Evolutionary conservation across 371 early-diverging fungal genomes (phyloP).

Genomic region (Rhizopus stolonifer): DNA sequence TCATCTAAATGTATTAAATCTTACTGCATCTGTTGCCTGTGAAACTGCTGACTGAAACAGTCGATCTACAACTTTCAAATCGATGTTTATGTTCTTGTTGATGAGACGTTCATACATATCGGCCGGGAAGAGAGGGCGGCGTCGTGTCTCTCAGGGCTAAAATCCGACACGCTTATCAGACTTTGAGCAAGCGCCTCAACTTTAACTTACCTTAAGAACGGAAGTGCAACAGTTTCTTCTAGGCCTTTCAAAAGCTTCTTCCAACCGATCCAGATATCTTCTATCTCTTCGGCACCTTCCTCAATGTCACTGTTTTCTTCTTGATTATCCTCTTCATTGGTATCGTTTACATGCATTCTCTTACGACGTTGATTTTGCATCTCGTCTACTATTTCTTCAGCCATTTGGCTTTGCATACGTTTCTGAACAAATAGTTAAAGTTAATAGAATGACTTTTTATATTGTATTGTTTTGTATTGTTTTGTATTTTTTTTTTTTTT

Average conservation of each 20-base stretch:
- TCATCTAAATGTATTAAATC: constrained; percentile 2
- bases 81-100: constrained; percentile 2
- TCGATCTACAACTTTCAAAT: constrained; percentile 1
- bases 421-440: constrained; percentile 5
- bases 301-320: constrained; percentile 4
- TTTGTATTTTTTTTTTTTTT: neutral
- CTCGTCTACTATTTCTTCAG: constrained; percentile 5
- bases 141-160: constrained; percentile 2
- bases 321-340: constrained; percentile 4
- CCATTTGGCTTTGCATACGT: constrained; percentile 5
- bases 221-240: neutral
- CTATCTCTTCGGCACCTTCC: constrained; percentile 5
- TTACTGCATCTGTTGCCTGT: constrained; percentile 1
- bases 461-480: constrained; percentile 3
- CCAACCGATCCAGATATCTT: constrained; percentile 4
- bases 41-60: constrained; percentile 1
- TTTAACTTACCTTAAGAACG: constrained; percentile 4
- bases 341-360: constrained; percentile 4
- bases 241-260: constrained; percentile 2
- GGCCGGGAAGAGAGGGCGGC: constrained; percentile 2
- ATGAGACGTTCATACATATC: constrained; percentile 1
- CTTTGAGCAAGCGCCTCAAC: constrained; percentile 1
- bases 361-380: constrained; percentile 3
- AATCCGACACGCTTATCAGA: neutral
- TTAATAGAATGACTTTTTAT: constrained; percentile 5